Conservation (phyloP, 2,329 filamentous ascomycete genomes). For the Botrytis porri region DNA sequence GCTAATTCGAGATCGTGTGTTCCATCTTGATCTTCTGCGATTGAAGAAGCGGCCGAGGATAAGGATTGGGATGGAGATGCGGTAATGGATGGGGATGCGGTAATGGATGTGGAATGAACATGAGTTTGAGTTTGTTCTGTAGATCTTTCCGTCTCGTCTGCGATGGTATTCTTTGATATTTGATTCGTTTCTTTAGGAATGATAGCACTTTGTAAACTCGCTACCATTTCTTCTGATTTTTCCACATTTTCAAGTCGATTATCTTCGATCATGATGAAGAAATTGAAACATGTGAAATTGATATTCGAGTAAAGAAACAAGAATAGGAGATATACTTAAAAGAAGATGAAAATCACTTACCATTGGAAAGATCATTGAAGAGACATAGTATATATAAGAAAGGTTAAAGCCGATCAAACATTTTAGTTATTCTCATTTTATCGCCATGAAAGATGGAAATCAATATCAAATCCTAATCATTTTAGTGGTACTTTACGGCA, state of each 20-base stretch:
- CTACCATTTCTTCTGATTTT: slow-evolving; percentile 26
- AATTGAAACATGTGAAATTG: slow-evolving; percentile 22
- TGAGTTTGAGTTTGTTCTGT: slow-evolving; percentile 1
- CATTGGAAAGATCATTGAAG: not conserved
- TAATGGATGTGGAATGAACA: not conserved
- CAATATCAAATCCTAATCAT: not conserved
- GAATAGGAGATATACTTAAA: not conserved
- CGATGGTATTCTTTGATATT: slow-evolving; percentile 21
- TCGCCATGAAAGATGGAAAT: not conserved
- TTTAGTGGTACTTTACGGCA: slow-evolving; percentile 1
- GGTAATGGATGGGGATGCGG: not conserved
- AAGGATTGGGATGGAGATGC: too few relatives aligned
- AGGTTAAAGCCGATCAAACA: not conserved
- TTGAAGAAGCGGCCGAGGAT: slow-evolving; percentile 20
- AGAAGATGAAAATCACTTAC: not conserved
- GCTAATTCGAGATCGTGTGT: slow-evolving; percentile 35
- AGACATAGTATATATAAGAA: not conserved
- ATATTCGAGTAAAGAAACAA: not conserved
- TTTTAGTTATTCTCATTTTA: not conserved
- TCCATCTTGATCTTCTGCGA: slow-evolving; percentile 28
- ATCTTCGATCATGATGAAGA: slow-evolving; percentile 29
- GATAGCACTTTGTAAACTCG: slow-evolving; percentile 23
- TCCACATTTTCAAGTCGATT: slow-evolving; percentile 25
- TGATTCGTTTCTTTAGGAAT: slow-evolving; percentile 22
- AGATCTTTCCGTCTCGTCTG: slow-evolving; percentile 20